Evolutionary conservation across 2,329 filamentous ascomycete genomes (phyloP), one percentile per base, ranked within the genome.

Genomic region (Colletotrichum sp.): DNA sequence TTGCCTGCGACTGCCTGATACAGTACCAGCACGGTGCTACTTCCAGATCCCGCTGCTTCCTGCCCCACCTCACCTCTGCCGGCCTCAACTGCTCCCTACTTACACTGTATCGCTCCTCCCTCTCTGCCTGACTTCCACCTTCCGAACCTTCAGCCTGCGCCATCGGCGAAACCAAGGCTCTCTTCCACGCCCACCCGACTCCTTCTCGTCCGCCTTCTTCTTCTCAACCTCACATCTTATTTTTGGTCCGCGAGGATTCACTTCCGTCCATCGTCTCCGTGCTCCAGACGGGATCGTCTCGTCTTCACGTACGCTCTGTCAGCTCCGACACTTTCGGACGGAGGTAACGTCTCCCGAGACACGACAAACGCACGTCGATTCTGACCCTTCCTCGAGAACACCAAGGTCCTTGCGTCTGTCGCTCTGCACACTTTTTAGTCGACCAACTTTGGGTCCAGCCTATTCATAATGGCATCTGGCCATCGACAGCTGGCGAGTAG

Each of bases 1-100:
- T 78, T 82, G 79, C 80, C 79, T 81, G 38, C 71, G 56, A 74
- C 75, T 76, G 75, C 71, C 73, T 78, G 71, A 77, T 73, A 76
- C 73, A 76, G 70, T 79, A 62, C 10, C 82, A 38, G 52, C 34
- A 70, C 73, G 30, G 70, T 76, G 64, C 75, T 76, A 76, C 75
- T 75, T 76, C 62, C 56, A 52, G 55, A 62, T 61, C 21, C 34
- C 38, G 18, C 62, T 43, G 34, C 62, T 66, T 24, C 26, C 36
- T 55, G 69, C 56, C 69, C 68, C 72, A 72, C 72, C 26, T 66
- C 24, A 43, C 15, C 68, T 30, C 52, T 52, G 52, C 43, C 36
- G 21, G 43, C 68, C 38, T 75, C 72, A 24, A 67, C 24, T 6
- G 32, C 61, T 70, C 55, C 52, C 21, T 66, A 68, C 65, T 73